Evolutionary conservation across 306 rosid species (phyloP), one percentile per base, ranked within the genome.

Genomic region (Alnus rubra): DNA sequence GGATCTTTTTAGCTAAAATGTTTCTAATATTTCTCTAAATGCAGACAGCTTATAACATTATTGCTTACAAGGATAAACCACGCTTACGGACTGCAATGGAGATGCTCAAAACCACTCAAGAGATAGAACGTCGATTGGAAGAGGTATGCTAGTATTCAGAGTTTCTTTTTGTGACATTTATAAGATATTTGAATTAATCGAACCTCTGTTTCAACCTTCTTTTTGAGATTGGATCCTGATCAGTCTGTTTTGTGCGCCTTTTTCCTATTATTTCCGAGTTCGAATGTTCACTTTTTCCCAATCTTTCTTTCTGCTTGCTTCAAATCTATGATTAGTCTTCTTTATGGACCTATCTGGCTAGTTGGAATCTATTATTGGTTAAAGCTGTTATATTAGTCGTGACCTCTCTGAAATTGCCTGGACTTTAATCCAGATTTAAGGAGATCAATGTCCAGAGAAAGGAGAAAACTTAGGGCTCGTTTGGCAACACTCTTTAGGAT

Each of bases 51-150:
- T 95, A 90, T 77, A 95, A 93, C 77, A 90, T 93, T 56, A 69
- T 95, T 76, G 92, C 89, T 58, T 93, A 95, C 90, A 89, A 86
- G 87, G 94, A 90, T 83, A 95, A 86, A 74, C 99, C 98, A 0
- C 99, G 99, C 33, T 83, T 95, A 80, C 60, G 70, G 79, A 95
- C 88, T 69, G 98, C 96, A 0, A 64, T 93, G 52, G 97, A 91
- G 84, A 73, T 95, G 91, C 91, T 95, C 54, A 89, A 48, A 81
- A 90, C 91, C 69, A 93, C 97, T 6, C 82, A 93, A 86, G 99
- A 93, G 80, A 90, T 95, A 77, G 99, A 86, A 76, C 84, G 65
- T 59, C 86, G 86, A 51, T 63, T 91, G 87, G 69, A 78, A 71
- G 88, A 91, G 76, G 99, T 92, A 88, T 42, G 90, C 64, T 35